Evolutionary conservation across 768 basidiomycete species (phyloP).

Genomic region (Tulasnella sp.): DNA sequence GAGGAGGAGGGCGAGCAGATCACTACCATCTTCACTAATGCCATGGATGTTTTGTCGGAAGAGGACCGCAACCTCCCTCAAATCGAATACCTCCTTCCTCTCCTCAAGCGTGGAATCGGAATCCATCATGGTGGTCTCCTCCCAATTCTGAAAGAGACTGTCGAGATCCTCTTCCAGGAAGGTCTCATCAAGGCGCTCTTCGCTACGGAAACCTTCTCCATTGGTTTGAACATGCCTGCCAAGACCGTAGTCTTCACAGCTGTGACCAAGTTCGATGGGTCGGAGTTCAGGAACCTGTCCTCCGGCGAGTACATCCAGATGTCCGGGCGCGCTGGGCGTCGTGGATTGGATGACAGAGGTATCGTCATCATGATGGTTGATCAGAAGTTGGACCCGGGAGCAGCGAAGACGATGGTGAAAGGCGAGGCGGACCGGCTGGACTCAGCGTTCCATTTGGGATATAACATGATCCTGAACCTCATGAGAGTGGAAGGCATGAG

Average conservation of each 20-base stretch:
- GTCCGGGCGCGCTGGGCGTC: constrained; percentile 95
- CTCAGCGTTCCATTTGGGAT: constrained; percentile 96
- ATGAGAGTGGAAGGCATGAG: constrained; percentile 98
- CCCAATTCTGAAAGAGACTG: constrained; percentile 96
- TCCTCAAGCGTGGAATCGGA: constrained; percentile 90
- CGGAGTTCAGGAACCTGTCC: constrained; percentile 85
- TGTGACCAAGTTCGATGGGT: constrained; percentile 92
- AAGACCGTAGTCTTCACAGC: constrained; percentile 98
- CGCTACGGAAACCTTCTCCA: constrained; percentile 97
- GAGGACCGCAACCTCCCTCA: constrained; percentile 88
- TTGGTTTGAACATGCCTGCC: constrained; percentile 97
- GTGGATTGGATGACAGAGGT: constrained; percentile 95
- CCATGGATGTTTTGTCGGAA: constrained; percentile 75
- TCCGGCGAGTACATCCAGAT: constrained; percentile 99
- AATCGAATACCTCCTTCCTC: constrained; percentile 82
- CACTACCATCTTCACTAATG: constrained; percentile 83
- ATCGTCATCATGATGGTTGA: constrained; percentile 99
- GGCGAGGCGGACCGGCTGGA: constrained; percentile 94
- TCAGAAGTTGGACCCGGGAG: constrained; percentile 86
- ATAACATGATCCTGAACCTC: constrained; percentile 97
- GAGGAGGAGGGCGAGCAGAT: constrained; percentile 86
- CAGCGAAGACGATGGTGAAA: constrained; percentile 95
- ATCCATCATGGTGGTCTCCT: constrained; percentile 97
- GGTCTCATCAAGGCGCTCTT: constrained; percentile 96
- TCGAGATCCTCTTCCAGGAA: constrained; percentile 98